Conservation (phyloP, 305 asterid genomes). For the Fraxinus sp. region DNA sequence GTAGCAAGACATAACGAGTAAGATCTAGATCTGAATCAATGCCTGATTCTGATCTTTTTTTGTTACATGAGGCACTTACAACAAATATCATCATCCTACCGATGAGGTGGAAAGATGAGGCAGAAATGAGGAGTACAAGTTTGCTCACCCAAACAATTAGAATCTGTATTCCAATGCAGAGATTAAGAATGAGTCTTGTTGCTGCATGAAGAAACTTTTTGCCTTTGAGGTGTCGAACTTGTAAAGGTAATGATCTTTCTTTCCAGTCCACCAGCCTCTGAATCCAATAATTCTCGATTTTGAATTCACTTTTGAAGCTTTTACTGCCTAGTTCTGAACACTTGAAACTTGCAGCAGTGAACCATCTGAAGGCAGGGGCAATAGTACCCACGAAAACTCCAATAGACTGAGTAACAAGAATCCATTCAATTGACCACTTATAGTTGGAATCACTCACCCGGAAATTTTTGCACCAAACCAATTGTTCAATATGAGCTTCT, state of each 20-base stretch:
- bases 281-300: conserved; percentile 27
- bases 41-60: not conserved
- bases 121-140: conserved; percentile 7
- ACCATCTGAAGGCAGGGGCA: conserved; percentile 26
- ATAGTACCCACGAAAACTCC: conserved; percentile 22
- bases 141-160: conserved; percentile 23
- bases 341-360: not conserved
- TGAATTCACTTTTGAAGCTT: not conserved
- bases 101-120: not conserved
- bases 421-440: not conserved
- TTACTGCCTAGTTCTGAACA: not conserved
- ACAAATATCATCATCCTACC: not conserved
- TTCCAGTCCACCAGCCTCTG: conserved; percentile 30
- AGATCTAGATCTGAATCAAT: not conserved
- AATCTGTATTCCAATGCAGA: conserved; percentile 21
- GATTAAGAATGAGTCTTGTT: not conserved
- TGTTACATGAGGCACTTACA: not conserved
- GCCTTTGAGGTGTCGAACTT: not conserved
- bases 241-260: not conserved
- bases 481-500: not conserved
- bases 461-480: no score
- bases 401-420: not conserved
- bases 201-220: conserved; percentile 20
- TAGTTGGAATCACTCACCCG: not conserved
- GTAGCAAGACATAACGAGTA: conserved; percentile 23